Base-by-base conservation (phyloP, 2,329 filamentous ascomycete genomes). In the Hymenoscyphus fructigenus region DNA sequence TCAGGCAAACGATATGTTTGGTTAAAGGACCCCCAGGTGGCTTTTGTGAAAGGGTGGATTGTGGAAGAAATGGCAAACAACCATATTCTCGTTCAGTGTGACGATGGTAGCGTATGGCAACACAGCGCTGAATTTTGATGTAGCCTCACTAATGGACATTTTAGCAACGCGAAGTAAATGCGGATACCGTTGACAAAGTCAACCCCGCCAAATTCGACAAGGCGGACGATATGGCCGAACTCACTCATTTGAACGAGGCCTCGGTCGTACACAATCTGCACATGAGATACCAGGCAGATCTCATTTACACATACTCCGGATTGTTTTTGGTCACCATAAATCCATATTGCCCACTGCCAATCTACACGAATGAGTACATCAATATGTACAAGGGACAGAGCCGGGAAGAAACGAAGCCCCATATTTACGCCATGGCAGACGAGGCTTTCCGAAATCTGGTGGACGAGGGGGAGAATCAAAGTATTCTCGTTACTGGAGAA, bases 161-260 rank as follows among this genome's bases (percentile, higher is more conserved):
- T 20, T 70, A 95, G 88, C 92, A 97, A 87, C 89, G 92, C 71
- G 91, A 96, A 75, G 89, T 95, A 60, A 89, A 94, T 70, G 80
- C 86, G 60, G 93, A 98, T 73, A 90, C 88, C 72, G 93, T 97
- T 71, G 96, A 99, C 83, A 98, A 97, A 79, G 96, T 99, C 81
- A 99, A 99, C 79, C 95, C 95, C 57, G 94, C 94, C 74, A 99
- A 99, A 77, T 99, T 99, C 80, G 95, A 99, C 85, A 99, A 97
- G 79, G 94, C 94, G 69, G 93, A 96, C 80, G 96, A 99, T 78
- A 99, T 99, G 95, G 95, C 96, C 28, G 95, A 99, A 78, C 85
- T 99, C 75, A 99, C 95, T 5, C 95, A 99, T 78, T 82, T 99
- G 69, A 99, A 99, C 79, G 95, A 99, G 80, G 91, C 94, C 26